phyloP scores from a whole-genome alignment of 306 rosid species.

The Myrica gale region DNA sequence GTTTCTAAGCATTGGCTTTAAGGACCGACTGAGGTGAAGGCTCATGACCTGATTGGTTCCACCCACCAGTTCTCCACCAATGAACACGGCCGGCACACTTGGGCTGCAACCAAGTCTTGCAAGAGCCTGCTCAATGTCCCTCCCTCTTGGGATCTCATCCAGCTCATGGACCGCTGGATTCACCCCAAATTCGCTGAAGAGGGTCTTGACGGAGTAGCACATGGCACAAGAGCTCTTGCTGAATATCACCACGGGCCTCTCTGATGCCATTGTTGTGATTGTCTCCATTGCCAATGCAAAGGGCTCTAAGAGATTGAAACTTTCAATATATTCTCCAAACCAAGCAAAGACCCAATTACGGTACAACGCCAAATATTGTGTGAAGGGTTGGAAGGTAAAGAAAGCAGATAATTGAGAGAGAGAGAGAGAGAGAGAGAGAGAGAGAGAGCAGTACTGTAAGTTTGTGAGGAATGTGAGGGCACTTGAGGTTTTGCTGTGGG shows the following conservation, averaged over 20 bases:
- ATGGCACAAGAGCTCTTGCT: constrained; percentile 89
- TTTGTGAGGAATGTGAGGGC: not conserved
- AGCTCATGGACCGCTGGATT: constrained; percentile 80
- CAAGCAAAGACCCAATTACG: no score
- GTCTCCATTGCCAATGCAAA: constrained; percentile 54
- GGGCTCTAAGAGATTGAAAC: not conserved
- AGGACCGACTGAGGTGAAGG: constrained; percentile 77
- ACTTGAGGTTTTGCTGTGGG: constrained; percentile 35
- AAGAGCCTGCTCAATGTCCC: constrained; percentile 92
- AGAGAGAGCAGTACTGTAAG: not conserved
- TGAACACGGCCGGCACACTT: constrained; percentile 80
- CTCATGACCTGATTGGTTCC: constrained; percentile 92
- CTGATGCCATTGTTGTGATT: constrained; percentile 69
- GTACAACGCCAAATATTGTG: no score
- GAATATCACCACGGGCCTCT: constrained; percentile 92
- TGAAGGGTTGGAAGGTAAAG: no score
- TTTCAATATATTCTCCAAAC: no score
- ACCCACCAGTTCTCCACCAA: constrained; percentile 75
- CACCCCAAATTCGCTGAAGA: constrained; percentile 80
- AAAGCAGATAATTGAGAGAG: not conserved
- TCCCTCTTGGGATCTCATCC: constrained; percentile 79
- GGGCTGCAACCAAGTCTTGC: constrained; percentile 64
- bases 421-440: no score
- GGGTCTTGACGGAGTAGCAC: constrained; percentile 81
- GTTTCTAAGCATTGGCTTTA: constrained; percentile 84